These are phyloP conservation scores for Leccinum sublutescens DNA, from an alignment of 768 basidiomycete species.

Conservation along the genomic window DNA sequence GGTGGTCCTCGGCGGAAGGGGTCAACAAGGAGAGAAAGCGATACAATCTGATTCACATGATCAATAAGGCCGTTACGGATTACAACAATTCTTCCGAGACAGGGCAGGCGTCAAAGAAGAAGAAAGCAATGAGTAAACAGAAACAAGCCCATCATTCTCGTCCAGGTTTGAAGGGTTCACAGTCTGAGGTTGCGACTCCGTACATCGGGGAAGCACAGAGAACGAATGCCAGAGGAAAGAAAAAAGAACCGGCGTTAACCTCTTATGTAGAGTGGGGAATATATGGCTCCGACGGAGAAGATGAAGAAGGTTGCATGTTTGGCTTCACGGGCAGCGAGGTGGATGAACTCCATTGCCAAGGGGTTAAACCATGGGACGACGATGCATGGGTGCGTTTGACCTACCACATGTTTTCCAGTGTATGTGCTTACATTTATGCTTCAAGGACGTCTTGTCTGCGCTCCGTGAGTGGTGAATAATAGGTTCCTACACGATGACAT, in stretches of 20 bases:
- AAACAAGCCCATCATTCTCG: neutral
- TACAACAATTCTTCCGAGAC: neutral
- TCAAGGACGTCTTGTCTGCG: conserved; percentile 19
- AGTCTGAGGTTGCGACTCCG: neutral
- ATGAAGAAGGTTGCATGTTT: neutral
- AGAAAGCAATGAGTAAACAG: conserved; percentile 2
- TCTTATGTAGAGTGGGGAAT: neutral
- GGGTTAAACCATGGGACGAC: conserved; percentile 45
- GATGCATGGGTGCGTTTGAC: conserved; percentile 36
- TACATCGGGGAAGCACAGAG: neutral
- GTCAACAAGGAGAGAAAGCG: conserved; percentile 1
- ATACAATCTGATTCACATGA: neutral
- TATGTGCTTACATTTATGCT: neutral
- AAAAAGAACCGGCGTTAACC: neutral
- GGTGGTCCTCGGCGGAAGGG: conserved; percentile 39
- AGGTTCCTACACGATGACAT: neutral
- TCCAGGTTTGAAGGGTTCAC: neutral
- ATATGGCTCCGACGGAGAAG: neutral
- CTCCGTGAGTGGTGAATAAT: neutral
- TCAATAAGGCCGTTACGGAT: neutral
- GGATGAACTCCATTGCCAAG: neutral
- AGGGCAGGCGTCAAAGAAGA: neutral
- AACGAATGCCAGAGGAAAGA: neutral
- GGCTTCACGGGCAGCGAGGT: neutral
- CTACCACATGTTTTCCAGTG: too few relatives aligned